Percentiles rank a stretch among this genome's conserved stretches.
Evolutionary conservation across 768 basidiomycete species (phyloP).

Genomic region (Termitomyces sp.): DNA sequence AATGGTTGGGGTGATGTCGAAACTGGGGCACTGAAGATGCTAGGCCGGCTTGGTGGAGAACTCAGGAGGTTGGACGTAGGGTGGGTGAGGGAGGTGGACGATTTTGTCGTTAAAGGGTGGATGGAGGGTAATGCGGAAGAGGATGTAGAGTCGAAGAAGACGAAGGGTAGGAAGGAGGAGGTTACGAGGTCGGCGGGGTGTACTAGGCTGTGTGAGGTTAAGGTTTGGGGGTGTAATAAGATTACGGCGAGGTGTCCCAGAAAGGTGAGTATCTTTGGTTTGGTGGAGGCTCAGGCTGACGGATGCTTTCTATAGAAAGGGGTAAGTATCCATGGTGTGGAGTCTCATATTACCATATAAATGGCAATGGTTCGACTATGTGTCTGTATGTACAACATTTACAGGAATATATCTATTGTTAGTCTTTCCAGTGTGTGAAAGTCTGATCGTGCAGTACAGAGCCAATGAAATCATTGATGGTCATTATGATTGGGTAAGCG

Average conservation of each 20-base stretch:
- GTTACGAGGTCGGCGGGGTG: constrained; percentile 27
- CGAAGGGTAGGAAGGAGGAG: constrained; percentile 25
- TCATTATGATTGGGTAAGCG: no score
- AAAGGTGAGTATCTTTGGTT: constrained; percentile 29
- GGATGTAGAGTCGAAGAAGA: background rate
- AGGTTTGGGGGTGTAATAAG: constrained; percentile 55
- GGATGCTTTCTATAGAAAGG: constrained; percentile 23
- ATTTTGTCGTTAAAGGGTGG: constrained; percentile 75
- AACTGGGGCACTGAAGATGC: constrained; percentile 35
- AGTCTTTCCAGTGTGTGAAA: background rate
- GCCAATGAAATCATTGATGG: no score
- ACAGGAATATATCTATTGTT: background rate
- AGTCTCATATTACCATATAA: constrained; percentile 22
- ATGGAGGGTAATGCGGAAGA: constrained; percentile 36
- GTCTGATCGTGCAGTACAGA: background rate
- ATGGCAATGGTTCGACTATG: background rate
- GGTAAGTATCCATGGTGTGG: constrained; percentile 29
- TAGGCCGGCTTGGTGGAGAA: constrained; percentile 32
- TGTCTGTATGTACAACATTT: background rate
- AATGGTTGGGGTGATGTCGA: constrained; percentile 73
- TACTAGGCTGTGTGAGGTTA: constrained; percentile 39
- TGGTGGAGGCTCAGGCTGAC: background rate
- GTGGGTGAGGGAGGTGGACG: constrained; percentile 81
- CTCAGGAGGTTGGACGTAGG: constrained; percentile 72
- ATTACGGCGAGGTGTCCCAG: constrained; percentile 37